Base-by-base conservation (phyloP, 177 flowering plant species). In the Tripterygium wilfordii region DNA sequence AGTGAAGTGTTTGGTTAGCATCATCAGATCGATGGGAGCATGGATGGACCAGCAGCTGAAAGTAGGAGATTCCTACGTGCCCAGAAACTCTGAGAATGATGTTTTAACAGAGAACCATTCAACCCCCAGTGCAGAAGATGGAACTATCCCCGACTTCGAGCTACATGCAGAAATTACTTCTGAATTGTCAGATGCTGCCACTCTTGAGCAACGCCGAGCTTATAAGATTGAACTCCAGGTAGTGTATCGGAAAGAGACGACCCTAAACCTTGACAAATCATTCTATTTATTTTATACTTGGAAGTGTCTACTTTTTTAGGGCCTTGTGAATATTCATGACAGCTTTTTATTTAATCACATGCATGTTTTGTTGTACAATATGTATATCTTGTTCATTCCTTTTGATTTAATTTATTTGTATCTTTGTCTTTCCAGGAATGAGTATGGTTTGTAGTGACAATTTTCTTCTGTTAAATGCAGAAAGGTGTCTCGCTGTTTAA, bases 1-100 rank as follows among this genome's bases (percentile, higher is more conserved):
- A 25, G 92, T 94, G 25, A 89, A 81, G 66, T 94, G 97, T 60
- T 79, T 94, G 61, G 97, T 75, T 60, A 66, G 64, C 35, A 94
- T 90, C 49, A 72, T 87, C 18, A 85, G 71, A 67, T 83, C 95
- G 39, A 94, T 89, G 96, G 97, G 96, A 57, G 23, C 58, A 44
- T 94, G 97, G 97, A 89, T 94, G 99, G 92, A 90, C 70, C 95
- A 85, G 39, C 97, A 94, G 53, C 53, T 89, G 54, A 78, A 68
- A 47, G 51, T 76, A 39, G 87, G 63, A 15, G 88, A 87, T 18
- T 51, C 49, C 2, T 49, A 60, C 66, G 52, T 56, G 25, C 56
- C 80, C 23, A 81, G 66, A 56, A 57, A 53, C 46, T 54, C 66
- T 53, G 89, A 90, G 26, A 66, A 37, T 68, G 87, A 78, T 42